Evolutionary conservation across 2,329 filamentous ascomycete species (phyloP).

Genomic region (Phialocephala subalpina): DNA sequence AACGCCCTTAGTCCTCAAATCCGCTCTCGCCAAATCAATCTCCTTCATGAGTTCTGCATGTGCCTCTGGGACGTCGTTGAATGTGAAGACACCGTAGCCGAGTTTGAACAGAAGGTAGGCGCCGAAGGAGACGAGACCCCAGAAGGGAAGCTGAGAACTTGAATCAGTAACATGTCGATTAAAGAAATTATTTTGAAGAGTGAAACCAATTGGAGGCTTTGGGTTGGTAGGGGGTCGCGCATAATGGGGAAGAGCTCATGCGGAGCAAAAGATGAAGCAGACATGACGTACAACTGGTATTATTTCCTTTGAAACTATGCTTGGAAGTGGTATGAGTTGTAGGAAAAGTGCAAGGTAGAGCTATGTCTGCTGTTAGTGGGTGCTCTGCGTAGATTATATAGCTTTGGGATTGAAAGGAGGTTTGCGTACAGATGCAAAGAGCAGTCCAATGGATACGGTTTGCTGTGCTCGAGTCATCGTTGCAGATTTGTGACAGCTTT

Average conservation of each 20-base stretch:
- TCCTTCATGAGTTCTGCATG: constrained; percentile 89
- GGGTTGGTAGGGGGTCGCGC: not conserved
- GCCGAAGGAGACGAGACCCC: constrained; percentile 89
- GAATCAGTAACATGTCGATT: constrained; percentile 12
- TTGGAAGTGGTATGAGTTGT: constrained; percentile 81
- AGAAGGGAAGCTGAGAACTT: constrained; percentile 80
- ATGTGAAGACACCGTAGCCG: constrained; percentile 91
- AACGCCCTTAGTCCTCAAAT: constrained; percentile 78
- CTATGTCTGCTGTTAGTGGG: constrained; percentile 54
- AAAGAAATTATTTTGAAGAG: constrained; percentile 6
- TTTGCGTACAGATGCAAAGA: constrained; percentile 80
- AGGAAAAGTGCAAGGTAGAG: constrained; percentile 89
- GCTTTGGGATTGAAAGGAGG: constrained; percentile 22
- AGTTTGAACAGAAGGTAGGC: constrained; percentile 92
- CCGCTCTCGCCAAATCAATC: constrained; percentile 78
- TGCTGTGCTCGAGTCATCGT: constrained; percentile 95
- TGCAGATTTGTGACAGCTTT: constrained; percentile 33
- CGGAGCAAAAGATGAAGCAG: not conserved
- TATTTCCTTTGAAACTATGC: constrained; percentile 81
- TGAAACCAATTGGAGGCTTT: not conserved
- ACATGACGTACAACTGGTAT: constrained; percentile 80
- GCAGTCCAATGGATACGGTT: constrained; percentile 85
- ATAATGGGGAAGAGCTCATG: not conserved
- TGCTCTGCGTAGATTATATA: not conserved
- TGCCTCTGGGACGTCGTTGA: constrained; percentile 93